Base-by-base conservation (phyloP, 2,329 filamentous ascomycete genomes). In the Aspergillus amoenus region DNA sequence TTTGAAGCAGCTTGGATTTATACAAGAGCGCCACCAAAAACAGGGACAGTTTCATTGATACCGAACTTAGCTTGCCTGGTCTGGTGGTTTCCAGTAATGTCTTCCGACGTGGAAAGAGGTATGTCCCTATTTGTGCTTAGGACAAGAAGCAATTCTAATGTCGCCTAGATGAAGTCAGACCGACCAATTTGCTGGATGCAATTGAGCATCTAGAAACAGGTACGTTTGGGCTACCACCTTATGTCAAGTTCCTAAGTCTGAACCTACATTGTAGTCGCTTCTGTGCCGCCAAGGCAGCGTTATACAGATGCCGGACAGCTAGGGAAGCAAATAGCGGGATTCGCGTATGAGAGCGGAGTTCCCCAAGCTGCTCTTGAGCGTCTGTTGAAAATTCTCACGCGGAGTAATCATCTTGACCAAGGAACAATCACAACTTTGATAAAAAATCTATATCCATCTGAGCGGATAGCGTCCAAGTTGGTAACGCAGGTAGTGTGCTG, bases 381-480 rank as follows among this genome's bases (percentile, higher is more conserved):
- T 52, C 78, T 95, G 32, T 76, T 94, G 62, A 82, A 87, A 57
- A 78, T 93, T 55, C 74, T 91, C 62, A 87, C 87, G 18, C 78
- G 79, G 21, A 86, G 86, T 46, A 89, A 81, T 64, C 79, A 87
- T 64, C 81, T 96, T 21, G 90, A 94, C 70, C 91, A 94, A 73
- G 86, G 86, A 27, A 91, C 86, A 63, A 80, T 88, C 27, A 86
- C 83, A 13, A 83, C 80, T 27, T 78, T 95, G 48, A 74, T 91
- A 65, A 89, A 87, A 61, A 90, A 88, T 59, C 77, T 95, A 49
- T 95, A 93, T 71, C 91, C 91, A 2, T 81, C 83, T n/a, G 79
- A 81, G 40, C 80, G 80, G 42, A 81, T 95, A n/a, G 70, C 83
- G 12, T 78, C 82, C 34, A 79, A 84, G 55, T 72, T 86, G 41